Evolutionary conservation across 83 land plant genomes (phyloP).

Genomic region (Picea mariana): DNA sequence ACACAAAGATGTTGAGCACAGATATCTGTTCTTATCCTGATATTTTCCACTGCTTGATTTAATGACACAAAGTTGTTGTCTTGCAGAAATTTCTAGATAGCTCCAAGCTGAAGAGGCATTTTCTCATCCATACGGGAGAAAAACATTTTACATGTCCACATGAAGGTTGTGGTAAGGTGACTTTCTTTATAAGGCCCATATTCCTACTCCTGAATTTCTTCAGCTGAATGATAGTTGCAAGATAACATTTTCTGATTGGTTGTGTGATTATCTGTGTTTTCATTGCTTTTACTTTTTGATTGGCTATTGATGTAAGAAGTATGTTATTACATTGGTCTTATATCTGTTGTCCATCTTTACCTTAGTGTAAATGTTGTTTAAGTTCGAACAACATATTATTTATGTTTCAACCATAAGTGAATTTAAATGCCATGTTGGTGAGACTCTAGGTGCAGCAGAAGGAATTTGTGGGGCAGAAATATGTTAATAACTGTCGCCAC

Average conservation of each 20-base stretch:
- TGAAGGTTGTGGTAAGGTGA: constrained; percentile 99
- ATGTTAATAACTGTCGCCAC: no score
- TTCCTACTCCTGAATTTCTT: not conserved
- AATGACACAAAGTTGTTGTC: not conserved
- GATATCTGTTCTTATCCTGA: not conserved
- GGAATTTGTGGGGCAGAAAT: no score
- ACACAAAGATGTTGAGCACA: not conserved
- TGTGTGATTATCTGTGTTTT: not conserved
- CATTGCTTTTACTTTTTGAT: not conserved
- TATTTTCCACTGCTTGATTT: not conserved
- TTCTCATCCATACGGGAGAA: constrained; percentile 93
- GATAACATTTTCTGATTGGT: not conserved
- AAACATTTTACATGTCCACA: constrained; percentile 81
- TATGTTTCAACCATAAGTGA: no score
- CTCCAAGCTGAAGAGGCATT: constrained; percentile 94
- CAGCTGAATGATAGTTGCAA: constrained; percentile 3
- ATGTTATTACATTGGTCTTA: no score
- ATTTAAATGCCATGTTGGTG: no score
- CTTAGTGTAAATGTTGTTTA: no score
- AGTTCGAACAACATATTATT: no score
- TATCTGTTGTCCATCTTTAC: no score
- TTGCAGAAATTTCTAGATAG: constrained; percentile 97
- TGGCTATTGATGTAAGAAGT: not conserved
- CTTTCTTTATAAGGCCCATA: not conserved
- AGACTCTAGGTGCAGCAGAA: no score